Evolutionary conservation across 495 filamentous ascomycete genomes (phyloP), one percentile per base, ranked within the genome.

Genomic region (Neurospora sp.): DNA sequence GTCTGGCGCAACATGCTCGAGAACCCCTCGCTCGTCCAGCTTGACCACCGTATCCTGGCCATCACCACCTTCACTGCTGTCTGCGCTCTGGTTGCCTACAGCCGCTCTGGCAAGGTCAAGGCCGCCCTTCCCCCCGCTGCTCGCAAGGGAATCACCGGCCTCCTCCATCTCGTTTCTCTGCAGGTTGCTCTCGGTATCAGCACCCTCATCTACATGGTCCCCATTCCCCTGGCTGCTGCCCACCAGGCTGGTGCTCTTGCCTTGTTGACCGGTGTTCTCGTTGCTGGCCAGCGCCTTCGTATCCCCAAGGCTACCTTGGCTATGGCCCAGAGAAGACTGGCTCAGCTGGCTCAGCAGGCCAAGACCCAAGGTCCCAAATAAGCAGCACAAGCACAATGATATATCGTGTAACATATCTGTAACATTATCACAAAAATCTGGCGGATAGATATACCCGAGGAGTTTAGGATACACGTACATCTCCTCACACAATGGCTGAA

Each of bases 1-100:
- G 93, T 91, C 90, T 99, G 96, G 96, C 89, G 96, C 75, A 99
- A 98, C 85, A 90, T 93, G 88, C 90, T 97, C 12, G 96, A 98
- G 85, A 99, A 99, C 83, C 96, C 96, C 10, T 94, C 93, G 0
- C 86, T 95, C 10, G 96, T 97, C 11, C 96, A 99, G 81, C 88
- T 99, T 35, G 93, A 99, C 81, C 96, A 99, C 84, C 90, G 96
- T n/a, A 91, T 95, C 74, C 85, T 97, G 20, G 96, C 96, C 69
- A 93, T 88, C 71, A 93, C 92, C 3, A 97, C 96, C 9, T 97
- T 98, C 83, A 91, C 90, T 20, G 88, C 91, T 72, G 88, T 98
- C 69, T 84, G 95, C 62, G 87, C 88, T 2, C 85, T 98, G 14
- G 94, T 91, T 82, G 89, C 87, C 11, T 98, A 96, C 80, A 85